phyloP scores from a whole-genome alignment of 140 eudicot species.

The Flaveria floridana region DNA sequence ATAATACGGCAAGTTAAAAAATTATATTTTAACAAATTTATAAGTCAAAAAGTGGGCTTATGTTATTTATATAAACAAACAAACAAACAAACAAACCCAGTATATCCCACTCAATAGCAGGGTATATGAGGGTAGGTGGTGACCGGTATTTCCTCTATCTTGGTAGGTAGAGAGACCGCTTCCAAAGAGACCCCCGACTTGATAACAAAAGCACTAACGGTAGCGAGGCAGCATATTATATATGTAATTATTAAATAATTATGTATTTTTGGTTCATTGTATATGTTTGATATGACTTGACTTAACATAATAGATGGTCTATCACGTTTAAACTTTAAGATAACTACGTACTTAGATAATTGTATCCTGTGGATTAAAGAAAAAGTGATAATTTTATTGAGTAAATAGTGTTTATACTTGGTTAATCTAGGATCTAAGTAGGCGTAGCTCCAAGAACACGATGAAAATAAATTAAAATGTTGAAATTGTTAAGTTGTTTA shows the following conservation, averaged over 20 bases:
- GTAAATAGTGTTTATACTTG: background rate
- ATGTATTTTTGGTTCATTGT: slow-evolving; percentile 9
- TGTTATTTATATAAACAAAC: background rate
- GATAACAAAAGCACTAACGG: no score
- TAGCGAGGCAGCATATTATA: no score
- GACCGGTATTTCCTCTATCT: no score
- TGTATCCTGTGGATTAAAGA: background rate
- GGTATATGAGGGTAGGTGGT: no score
- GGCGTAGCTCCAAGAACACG: background rate
- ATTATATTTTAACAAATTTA: background rate
- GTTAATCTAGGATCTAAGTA: background rate
- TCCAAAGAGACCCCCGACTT: no score
- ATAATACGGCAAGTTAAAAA: slow-evolving; percentile 4
- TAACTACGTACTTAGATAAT: background rate
- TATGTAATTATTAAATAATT: background rate
- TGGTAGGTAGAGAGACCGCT: no score
- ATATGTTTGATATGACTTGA: slow-evolving; percentile 16
- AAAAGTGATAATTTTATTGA: background rate
- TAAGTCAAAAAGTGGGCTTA: background rate
- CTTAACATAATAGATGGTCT: background rate
- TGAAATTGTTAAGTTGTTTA: no score
- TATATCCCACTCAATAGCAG: no score
- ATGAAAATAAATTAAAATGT: background rate
- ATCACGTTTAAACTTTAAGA: background rate
- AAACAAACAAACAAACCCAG: no score